Conservation (phyloP, 805 yeast genomes). For the Sugiyamaella valdiviana region DNA sequence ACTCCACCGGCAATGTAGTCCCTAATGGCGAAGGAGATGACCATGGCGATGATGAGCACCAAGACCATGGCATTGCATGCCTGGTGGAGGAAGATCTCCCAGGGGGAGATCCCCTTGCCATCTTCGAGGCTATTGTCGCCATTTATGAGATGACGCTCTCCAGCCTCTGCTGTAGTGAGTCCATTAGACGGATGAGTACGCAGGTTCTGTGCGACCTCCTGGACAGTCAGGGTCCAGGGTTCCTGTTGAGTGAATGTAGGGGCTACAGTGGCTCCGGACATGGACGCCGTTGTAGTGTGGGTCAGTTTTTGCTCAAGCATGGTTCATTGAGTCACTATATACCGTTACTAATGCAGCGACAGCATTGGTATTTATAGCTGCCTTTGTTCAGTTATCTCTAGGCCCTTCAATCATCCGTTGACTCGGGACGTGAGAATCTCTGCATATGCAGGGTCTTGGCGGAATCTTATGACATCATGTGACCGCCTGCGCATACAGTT, state of each 20-base stretch:
- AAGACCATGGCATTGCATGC: conserved; percentile 73
- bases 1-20: conserved; percentile 85
- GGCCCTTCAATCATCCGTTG: too few species aligned
- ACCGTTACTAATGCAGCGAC: too few species aligned
- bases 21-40: conserved; percentile 62
- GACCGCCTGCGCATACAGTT: too few species aligned
- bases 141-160: conserved; percentile 28
- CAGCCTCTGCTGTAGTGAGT: conserved; percentile 35
- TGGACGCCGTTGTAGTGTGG: not conserved
- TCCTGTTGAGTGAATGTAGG: too few species aligned
- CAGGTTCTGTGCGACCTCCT: conserved; percentile 36
- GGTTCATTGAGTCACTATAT: not conserved
- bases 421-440: not conserved
- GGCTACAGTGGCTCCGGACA: not conserved
- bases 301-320: not conserved
- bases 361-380: too few species aligned
- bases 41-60: conserved; percentile 62
- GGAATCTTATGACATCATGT: not conserved
- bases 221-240: conserved; percentile 29
- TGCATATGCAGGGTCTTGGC: not conserved
- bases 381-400: too few species aligned
- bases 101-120: conserved; percentile 47
- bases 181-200: conserved; percentile 46
- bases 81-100: conserved; percentile 56
- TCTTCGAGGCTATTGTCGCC: conserved; percentile 63